Conservation (phyloP, 495 filamentous ascomycete genomes). For the Hypoxylon intermedium region DNA sequence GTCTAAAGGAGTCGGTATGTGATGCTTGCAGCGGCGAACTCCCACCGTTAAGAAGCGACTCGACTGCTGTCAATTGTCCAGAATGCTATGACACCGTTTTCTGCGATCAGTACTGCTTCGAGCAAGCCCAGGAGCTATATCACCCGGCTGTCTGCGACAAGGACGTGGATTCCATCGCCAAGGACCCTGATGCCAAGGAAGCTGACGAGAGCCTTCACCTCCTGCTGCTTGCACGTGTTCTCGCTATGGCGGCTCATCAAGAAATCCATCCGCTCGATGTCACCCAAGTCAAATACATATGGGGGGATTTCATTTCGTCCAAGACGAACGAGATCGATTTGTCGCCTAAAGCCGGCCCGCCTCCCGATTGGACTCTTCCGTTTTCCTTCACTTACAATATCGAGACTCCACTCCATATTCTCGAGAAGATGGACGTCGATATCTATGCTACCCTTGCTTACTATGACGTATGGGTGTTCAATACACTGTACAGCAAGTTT, state of each 20-base stretch:
- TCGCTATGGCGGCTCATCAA: conserved; percentile 88
- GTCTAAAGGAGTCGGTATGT: conserved; percentile 79
- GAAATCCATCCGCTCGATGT: conserved; percentile 82
- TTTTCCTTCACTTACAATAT: conserved; percentile 90
- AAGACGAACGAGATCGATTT: conserved; percentile 57
- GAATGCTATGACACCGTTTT: conserved; percentile 86
- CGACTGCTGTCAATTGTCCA: conserved; percentile 65
- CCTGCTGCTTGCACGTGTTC: conserved; percentile 74
- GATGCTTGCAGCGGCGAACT: conserved; percentile 83
- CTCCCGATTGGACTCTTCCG: conserved; percentile 74
- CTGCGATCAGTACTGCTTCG: conserved; percentile 77
- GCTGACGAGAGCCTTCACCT: conserved; percentile 81
- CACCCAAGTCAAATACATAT: conserved; percentile 87
- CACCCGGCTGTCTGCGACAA: conserved; percentile 87
- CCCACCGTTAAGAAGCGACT: conserved; percentile 60
- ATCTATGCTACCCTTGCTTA: conserved; percentile 69
- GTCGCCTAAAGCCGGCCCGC: conserved; percentile 57
- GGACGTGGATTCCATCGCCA: conserved; percentile 81
- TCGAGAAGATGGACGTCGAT: conserved; percentile 90
- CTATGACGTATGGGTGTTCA: conserved; percentile 91
- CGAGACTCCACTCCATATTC: conserved; percentile 78
- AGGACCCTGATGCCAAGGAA: conserved; percentile 74
- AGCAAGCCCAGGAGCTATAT: conserved; percentile 74
- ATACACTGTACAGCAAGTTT: conserved; percentile 93
- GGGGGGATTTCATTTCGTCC: conserved; percentile 74